A percentile compares a stretch with the other conserved stretches of the same genome.
Evolutionary conservation across 768 basidiomycete species (phyloP).

Genomic region (Tulasnella sp.): DNA sequence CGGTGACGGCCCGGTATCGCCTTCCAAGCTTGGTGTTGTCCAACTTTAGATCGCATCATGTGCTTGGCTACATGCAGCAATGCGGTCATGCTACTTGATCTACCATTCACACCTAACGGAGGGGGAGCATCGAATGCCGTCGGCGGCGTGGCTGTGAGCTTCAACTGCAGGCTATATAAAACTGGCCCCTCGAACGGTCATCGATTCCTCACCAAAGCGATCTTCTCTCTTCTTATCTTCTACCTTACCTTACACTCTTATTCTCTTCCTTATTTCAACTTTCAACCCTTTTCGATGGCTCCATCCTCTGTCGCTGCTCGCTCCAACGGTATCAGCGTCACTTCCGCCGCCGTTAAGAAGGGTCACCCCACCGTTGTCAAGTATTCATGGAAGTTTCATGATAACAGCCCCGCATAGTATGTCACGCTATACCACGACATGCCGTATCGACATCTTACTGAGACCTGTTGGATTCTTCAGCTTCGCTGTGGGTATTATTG

Average conservation of each 20-base stretch:
- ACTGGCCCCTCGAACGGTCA: too few species aligned
- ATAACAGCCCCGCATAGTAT: neutral
- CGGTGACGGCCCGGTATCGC: neutral
- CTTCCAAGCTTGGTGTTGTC: neutral
- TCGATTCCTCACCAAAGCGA: neutral
- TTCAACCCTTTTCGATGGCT: neutral
- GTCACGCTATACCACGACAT: neutral
- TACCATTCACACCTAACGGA: neutral
- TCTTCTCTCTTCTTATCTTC: neutral
- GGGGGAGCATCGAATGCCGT: too few species aligned
- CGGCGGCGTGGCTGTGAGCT: neutral
- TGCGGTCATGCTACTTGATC: neutral
- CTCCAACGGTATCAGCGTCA: neutral
- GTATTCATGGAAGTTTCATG: neutral
- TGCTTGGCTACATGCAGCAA: neutral
- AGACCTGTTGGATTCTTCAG: neutral
- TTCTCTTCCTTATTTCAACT: neutral
- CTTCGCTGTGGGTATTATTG: neutral
- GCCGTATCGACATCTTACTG: neutral
- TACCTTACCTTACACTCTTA: neutral
- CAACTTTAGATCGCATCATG: neutral
- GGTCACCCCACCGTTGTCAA: neutral
- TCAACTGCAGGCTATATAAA: neutral
- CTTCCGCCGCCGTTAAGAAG: neutral
- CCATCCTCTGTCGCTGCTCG: neutral